Evolutionary conservation across 1,284 basidiomycete genomes (phyloP).

Genomic region (Trichosporon asahii): DNA sequence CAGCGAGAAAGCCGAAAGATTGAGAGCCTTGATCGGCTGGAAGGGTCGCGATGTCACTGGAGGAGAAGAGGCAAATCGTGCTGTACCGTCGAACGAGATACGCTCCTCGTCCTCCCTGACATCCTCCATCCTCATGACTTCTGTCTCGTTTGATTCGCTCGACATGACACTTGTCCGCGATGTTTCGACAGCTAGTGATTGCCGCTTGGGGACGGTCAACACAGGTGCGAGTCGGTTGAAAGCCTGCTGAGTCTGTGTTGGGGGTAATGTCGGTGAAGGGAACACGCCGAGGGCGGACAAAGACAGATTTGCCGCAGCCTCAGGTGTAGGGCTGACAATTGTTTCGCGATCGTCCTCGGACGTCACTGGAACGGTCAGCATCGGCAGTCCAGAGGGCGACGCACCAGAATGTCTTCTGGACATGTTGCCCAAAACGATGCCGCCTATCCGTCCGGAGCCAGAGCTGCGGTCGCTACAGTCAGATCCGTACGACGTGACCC

Average conservation of each 20-base stretch:
- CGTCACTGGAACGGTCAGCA: neutral
- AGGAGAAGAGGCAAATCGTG: neutral
- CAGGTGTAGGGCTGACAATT: neutral
- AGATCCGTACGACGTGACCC: neutral
- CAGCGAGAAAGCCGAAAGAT: neutral
- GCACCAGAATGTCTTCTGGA: neutral
- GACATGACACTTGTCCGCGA: constrained; percentile 11
- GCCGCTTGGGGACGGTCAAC: constrained; percentile 10
- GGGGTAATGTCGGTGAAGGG: neutral
- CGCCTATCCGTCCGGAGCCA: neutral
- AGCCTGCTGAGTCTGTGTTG: neutral
- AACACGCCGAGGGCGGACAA: constrained; percentile 10
- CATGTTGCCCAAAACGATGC: neutral
- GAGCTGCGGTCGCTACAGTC: neutral
- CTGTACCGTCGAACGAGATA: neutral
- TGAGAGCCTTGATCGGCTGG: neutral
- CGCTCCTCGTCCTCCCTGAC: neutral
- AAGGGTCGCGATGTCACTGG: neutral
- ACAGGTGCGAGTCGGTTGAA: neutral
- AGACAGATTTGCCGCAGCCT: neutral
- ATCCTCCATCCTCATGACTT: constrained; percentile 1
- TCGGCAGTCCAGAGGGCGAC: neutral
- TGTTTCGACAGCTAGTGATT: constrained; percentile 12
- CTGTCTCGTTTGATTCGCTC: neutral
- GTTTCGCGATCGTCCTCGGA: neutral